Evolutionary conservation across 2,329 filamentous ascomycete genomes (phyloP), one percentile per base, ranked within the genome.

Genomic region (Chrysoporthe puriensis): DNA sequence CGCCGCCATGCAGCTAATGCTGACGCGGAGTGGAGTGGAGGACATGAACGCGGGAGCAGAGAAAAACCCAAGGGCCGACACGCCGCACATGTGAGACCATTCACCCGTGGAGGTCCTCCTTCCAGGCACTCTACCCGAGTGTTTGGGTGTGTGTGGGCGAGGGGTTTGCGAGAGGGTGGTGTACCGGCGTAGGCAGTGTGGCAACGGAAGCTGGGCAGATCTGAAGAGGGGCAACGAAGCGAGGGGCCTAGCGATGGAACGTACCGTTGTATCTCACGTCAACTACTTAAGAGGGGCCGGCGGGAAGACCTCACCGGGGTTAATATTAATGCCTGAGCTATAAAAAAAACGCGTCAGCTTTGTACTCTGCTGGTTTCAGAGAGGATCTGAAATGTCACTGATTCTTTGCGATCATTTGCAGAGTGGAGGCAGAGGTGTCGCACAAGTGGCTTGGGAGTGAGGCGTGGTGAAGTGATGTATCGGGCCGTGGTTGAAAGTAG

Each of bases 61-160:
- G 6, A 58, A 59, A 16, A 54, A 40, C 34, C 48, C 63, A 43
- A 68, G 60, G 63, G 63, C 66, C 59, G 63, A 70, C 50, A 61
- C 56, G 63, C 66, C 66, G 60, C 66, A 40, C 62, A 59, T 63
- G 63, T 48, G 46, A 63, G 59, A 65, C 57, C 42, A 21, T 42
- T 48, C 62, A 42, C 54, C 50, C 40, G 56, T 70, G 60, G 42
- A 52, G 59, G 63, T 59, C 34, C 46, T 62, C 50, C n/a, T 42
- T 63, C 56, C 32, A 63, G 66, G 57, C 54, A 64, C 52, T 52
- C 62, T 50, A 61, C 69, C 68, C 69, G 66, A 70, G 63, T 26
- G 42, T 66, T 70, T 66, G 69, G 69, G 69, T 69, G 66, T 44
- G 54, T 52, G 54, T 52, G 54, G 66, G 57, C 63, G 68, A 70